These are phyloP conservation scores for Suillus decipiens DNA, from an alignment of 768 basidiomycete species.

Conservation along the genomic window DNA sequence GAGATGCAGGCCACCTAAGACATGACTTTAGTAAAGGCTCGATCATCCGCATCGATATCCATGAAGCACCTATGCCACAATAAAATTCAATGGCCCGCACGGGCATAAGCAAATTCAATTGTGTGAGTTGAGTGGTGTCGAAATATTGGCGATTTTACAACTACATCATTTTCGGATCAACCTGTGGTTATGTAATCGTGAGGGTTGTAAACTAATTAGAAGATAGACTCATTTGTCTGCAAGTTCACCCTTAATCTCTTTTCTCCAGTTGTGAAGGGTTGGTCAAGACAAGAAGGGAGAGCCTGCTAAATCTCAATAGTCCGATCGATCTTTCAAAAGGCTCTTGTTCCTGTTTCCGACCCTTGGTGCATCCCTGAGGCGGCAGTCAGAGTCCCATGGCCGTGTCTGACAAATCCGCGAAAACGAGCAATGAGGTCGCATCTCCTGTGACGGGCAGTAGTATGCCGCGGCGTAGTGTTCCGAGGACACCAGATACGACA, in stretches of 20 bases:
- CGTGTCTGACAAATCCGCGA: not conserved
- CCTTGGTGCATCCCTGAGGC: not conserved
- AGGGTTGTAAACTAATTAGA: slow-evolving; percentile 7
- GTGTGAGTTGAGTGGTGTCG: too few species aligned
- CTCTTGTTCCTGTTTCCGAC: not conserved
- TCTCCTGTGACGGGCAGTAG: not conserved
- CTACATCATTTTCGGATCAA: not conserved
- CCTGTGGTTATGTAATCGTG: slow-evolving; percentile 11
- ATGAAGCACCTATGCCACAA: slow-evolving; percentile 69
- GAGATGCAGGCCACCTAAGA: slow-evolving; percentile 68
- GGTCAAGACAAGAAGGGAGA: not conserved
- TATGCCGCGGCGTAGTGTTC: not conserved
- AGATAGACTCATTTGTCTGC: not conserved
- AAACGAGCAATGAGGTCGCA: slow-evolving; percentile 1
- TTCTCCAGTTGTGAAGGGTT: not conserved
- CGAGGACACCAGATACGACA: not conserved
- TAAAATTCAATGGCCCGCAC: slow-evolving; percentile 63
- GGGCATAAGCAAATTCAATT: slow-evolving; percentile 1
- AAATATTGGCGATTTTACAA: not conserved
- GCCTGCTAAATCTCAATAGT: not conserved
- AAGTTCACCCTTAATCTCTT: not conserved
- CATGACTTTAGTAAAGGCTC: not conserved
- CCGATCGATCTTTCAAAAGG: not conserved
- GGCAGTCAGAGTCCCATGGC: not conserved
- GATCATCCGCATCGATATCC: not conserved